Conservation (phyloP, 257 asterid genomes). For the Solanum gandarillasii region DNA sequence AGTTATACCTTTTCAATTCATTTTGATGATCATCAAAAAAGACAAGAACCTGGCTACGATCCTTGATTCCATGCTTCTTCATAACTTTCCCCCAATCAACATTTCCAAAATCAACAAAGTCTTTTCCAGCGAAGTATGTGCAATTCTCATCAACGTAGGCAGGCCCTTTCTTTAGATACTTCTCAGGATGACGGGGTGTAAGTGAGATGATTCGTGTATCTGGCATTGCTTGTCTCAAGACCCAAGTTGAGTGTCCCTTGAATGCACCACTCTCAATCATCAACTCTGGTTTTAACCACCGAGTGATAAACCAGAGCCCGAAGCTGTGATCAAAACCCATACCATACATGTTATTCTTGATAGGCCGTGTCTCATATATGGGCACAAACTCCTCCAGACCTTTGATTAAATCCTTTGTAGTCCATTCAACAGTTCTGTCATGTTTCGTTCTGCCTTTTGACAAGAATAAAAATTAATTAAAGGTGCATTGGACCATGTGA, state of each 20-base stretch:
- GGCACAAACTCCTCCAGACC: constrained; percentile 91
- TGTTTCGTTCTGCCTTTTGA: constrained; percentile 99
- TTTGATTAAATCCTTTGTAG: constrained; percentile 66
- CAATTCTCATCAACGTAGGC: constrained; percentile 97
- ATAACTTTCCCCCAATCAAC: constrained; percentile 77
- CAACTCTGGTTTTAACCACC: constrained; percentile 78
- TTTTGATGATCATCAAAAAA: constrained; percentile 99
- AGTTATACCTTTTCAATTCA: constrained; percentile 75
- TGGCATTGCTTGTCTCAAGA: constrained; percentile 93
- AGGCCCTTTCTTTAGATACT: constrained; percentile 90
- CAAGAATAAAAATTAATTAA: constrained; percentile 13
- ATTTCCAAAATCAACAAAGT: constrained; percentile 93
- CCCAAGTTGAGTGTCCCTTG: constrained; percentile 99
- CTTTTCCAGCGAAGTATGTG: constrained; percentile 91
- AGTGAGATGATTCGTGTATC: constrained; percentile 68
- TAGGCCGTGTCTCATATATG: constrained; percentile 81
- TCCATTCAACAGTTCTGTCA: constrained; percentile 90
- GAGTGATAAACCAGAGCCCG: constrained; percentile 91
- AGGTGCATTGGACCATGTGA: constrained; percentile 1
- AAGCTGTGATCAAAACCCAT: constrained; percentile 99
- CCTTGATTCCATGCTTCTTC: constrained; percentile 63
- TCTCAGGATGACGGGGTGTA: constrained; percentile 96
- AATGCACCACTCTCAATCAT: constrained; percentile 99
- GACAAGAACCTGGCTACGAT: constrained; percentile 60
- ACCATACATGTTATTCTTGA: constrained; percentile 83